Conservation (phyloP, 768 basidiomycete species). For the Scleroderma citrinum region DNA sequence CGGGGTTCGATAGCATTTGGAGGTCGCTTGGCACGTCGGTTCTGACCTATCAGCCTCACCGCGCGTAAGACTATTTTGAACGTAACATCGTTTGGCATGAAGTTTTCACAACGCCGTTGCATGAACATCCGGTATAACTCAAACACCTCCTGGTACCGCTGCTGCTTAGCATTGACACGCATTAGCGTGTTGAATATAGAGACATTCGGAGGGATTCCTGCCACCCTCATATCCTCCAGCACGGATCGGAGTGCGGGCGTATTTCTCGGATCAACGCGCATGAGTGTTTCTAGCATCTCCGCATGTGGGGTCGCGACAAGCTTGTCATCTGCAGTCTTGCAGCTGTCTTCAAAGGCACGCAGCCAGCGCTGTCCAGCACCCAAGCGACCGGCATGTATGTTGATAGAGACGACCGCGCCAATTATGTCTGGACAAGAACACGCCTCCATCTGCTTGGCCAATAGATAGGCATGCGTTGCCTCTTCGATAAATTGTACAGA, state of each 20-base stretch:
- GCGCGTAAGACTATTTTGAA: conserved; percentile 41
- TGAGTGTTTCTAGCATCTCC: conserved; percentile 34
- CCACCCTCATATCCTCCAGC: conserved; percentile 34
- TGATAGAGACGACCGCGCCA: conserved; percentile 32
- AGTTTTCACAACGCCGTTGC: conserved; percentile 20
- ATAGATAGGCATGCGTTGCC: conserved; percentile 16
- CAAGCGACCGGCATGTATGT: conserved; percentile 28
- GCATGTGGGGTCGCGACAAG: conserved; percentile 30
- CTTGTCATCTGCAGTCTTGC: conserved; percentile 9
- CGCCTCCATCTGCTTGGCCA: conserved; percentile 12
- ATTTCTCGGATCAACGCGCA: conserved; percentile 26
- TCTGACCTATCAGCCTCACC: conserved; percentile 9
- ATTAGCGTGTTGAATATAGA: conserved; percentile 47
- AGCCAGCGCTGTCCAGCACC: conserved; percentile 27
- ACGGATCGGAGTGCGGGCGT: conserved; percentile 28
- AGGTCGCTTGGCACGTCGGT: conserved; percentile 17
- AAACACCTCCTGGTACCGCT: conserved; percentile 34
- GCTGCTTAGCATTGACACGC: conserved; percentile 29
- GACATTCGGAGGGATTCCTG: conserved; percentile 33
- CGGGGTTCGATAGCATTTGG: conserved; percentile 32
- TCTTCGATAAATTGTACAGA: conserved; percentile 16
- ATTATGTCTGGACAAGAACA: conserved; percentile 30
- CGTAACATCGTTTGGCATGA: conserved; percentile 39
- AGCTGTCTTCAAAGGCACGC: conserved; percentile 19
- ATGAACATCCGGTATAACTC: conserved; percentile 38